These are phyloP conservation scores for Fragilariopsis cylindrus DNA, from an alignment of 108 stramenopile genomes.

Conservation along the genomic window DNA sequence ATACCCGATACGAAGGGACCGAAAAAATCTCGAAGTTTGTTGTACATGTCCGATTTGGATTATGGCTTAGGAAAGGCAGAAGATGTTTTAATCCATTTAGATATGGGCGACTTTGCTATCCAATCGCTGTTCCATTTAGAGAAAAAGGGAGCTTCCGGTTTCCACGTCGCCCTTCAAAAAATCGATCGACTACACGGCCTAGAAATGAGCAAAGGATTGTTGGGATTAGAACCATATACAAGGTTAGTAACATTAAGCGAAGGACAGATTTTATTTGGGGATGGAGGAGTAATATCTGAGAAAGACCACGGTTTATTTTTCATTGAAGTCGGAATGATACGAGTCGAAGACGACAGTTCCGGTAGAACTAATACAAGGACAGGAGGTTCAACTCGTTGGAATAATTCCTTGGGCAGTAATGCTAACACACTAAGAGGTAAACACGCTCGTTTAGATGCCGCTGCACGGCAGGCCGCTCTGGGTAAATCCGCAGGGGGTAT, in stretches of 20 bases:
- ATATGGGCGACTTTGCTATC: background rate
- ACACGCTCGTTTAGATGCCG: constrained; percentile 49
- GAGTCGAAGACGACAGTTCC: background rate
- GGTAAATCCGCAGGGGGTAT: constrained; percentile 21
- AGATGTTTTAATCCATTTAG: constrained; percentile 48
- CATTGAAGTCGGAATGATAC: constrained; percentile 58
- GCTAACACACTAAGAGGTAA: constrained; percentile 37
- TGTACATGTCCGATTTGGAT: constrained; percentile 62
- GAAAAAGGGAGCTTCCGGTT: constrained; percentile 27
- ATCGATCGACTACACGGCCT: constrained; percentile 64
- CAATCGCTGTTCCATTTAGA: background rate
- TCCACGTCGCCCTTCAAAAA: constrained; percentile 50
- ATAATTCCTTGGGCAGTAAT: background rate
- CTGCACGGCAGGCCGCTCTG: constrained; percentile 30
- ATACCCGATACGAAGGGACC: constrained; percentile 38
- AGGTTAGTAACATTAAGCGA: constrained; percentile 38
- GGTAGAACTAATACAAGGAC: constrained; percentile 4
- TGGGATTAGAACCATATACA: constrained; percentile 48
- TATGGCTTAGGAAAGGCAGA: constrained; percentile 61
- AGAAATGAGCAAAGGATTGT: constrained; percentile 35
- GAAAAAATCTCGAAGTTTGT: constrained; percentile 31
- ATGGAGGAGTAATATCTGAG: constrained; percentile 35
- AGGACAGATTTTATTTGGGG: constrained; percentile 35
- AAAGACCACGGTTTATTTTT: constrained; percentile 67
- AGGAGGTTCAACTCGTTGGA: background rate